Evolutionary conservation across 2,329 filamentous ascomycete species (phyloP), one percentile per base, ranked within the genome.

Genomic region (Ascochyta pisi): DNA sequence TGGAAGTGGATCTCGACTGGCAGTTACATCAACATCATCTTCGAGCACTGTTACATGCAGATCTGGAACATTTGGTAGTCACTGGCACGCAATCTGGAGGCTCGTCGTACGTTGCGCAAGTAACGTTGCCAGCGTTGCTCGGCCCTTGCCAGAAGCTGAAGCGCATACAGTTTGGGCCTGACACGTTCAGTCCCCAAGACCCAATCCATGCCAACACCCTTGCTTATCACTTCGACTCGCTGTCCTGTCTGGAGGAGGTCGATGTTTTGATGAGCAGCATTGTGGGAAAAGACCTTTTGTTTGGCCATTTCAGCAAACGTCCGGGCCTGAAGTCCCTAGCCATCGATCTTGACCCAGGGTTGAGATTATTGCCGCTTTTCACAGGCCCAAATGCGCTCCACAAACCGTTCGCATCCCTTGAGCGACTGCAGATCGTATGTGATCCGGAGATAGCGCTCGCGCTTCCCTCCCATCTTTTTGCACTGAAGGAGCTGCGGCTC

Each of bases 391-490:
- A 49, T 41, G 56, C 60, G 6, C 37, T 65, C 1, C 24, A 63
- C 3, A 45, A 54, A 16, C 59, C 64, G 2, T 71, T 75, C 42
- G 35, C 57, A 13, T 62, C 61, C 3, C 50, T 75, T 8, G 65
- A 57, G 22, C 58, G 63, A 3, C 50, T 73, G 16, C 61, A 62
- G 7, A 60, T 73, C 23, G 70, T 70, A 56, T 73, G 69, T 40
- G 73, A 73, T 34, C 71, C 71, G 2, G 71, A 74, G 26, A 59
- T 73, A 23, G 69, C 68, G 5, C 54, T 69, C 8, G 64, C 69
- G 4, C 61, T 75, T 2, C 61, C 65, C 10, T 24, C 39, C 0
- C 69, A 72, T 39, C 59, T 75, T 3, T 49, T 43, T 3, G 9
- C 34, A 3, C 29, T 75, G 16, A 62, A 71, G 41, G 61, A 71